Evolutionary conservation across 192 early-diverging fungal species (phyloP), one percentile per base, ranked within the genome.

Genomic region (Backusella australiensis): DNA sequence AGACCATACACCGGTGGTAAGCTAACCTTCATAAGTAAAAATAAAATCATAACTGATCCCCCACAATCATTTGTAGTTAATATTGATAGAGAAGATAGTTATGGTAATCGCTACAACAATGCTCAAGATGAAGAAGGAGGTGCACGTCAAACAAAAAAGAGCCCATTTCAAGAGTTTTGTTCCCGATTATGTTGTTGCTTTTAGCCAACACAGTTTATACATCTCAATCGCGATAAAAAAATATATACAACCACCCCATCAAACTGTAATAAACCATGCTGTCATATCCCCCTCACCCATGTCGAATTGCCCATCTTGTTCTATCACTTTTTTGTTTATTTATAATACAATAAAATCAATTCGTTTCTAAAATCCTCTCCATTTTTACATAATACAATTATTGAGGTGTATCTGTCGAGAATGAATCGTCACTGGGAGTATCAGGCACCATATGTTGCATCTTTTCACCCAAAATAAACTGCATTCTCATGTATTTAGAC

Each of bases 401-500:
- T 69, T 69, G 38, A 69, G 38, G 68, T 39, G 68, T 12, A 36
- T 69, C 68, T n/a, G 68, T 35, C 36, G 68, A 39, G 68, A 69
- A 69, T 35, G 39, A 46, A 23, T 71, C 29, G 6, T 34, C n/a
- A 42, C 42, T 71, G 29, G 42, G 38, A 49, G 70, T 14, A n/a
- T 34, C 15, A 59, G 72, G 53, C 49, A 67, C 73, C 35, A 71
- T 80, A 68, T 93, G 85, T 70, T 92, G 85, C 75, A 96, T 86
- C 83, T 93, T 93, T 79, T 91, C 86, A 36, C 92, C 91, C 73
- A 95, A 84, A 39, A 89, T 86, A 76, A 86, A 88, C 78, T 94
- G 92, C 73, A 95, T 90, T 68, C 91, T 91, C 82, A 95, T 92
- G 83, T 92, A 97, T 85, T 97, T 97, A 35, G 90, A 81, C 7